Evolutionary conservation across 2,329 filamentous ascomycete genomes (phyloP).

Genomic region (Xylaria sp.): DNA sequence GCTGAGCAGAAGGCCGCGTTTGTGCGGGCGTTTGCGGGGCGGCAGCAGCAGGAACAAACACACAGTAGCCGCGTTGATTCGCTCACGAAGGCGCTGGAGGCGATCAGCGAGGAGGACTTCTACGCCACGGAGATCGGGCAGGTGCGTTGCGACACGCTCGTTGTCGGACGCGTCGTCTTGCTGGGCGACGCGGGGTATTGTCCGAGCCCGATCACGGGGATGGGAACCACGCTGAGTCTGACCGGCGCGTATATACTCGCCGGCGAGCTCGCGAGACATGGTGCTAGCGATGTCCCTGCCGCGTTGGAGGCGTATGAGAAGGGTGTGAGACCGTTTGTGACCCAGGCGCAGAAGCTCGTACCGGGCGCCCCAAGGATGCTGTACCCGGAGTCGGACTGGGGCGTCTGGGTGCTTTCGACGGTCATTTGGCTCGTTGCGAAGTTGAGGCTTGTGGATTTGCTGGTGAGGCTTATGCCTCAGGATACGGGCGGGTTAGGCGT

Average conservation of each 20-base stretch:
- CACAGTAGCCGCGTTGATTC: conserved; percentile 14
- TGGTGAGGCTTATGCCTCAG: conserved; percentile 39
- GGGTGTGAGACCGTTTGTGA: conserved; percentile 58
- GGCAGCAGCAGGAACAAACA: background rate
- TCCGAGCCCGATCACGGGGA: conserved; percentile 61
- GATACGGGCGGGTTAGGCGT: conserved; percentile 40
- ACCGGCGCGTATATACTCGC: conserved; percentile 67
- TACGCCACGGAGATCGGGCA: conserved; percentile 59
- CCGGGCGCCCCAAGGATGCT: conserved; percentile 40
- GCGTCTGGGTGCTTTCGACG: conserved; percentile 36
- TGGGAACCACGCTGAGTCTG: conserved; percentile 62
- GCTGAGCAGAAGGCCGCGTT: conserved; percentile 43
- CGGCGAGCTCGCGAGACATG: conserved; percentile 58
- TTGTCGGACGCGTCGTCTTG: conserved; percentile 59
- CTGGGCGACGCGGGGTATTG: conserved; percentile 66
- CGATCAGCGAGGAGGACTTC: conserved; percentile 54
- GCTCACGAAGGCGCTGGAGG: conserved; percentile 1
- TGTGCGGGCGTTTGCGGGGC: conserved; percentile 50
- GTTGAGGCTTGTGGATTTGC: conserved; percentile 40
- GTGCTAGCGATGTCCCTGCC: conserved; percentile 39
- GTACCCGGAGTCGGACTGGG: conserved; percentile 41
- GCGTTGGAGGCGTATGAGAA: conserved; percentile 58
- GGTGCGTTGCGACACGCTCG: conserved; percentile 58
- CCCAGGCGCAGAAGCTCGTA: conserved; percentile 52
- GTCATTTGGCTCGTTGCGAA: conserved; percentile 44